Conservation (phyloP, 2,329 filamentous ascomycete species). For the Rachicladosporium sp. region DNA sequence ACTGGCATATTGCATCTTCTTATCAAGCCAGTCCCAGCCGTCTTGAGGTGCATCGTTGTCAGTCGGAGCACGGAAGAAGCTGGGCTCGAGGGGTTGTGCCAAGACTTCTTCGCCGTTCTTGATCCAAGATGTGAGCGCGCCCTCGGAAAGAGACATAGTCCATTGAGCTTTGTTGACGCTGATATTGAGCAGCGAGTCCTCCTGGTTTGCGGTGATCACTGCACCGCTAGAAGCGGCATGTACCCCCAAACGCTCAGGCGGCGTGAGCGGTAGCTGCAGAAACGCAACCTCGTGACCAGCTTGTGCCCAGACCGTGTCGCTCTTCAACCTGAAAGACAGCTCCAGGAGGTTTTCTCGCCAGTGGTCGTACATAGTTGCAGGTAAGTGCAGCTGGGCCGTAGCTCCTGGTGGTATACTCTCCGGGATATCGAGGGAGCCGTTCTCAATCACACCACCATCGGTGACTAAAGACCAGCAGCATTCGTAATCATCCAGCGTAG, state of each 20-base stretch:
- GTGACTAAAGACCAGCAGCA: conserved; percentile 10
- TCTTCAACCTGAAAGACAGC: conserved; percentile 22
- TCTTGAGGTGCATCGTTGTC: conserved; percentile 50
- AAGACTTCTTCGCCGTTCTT: conserved; percentile 13
- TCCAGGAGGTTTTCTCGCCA: conserved; percentile 11
- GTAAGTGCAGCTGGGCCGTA: conserved; percentile 10
- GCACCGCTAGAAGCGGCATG: background rate
- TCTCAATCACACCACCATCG: conserved; percentile 9
- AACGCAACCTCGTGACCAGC: conserved; percentile 26
- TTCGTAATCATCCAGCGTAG: conserved; percentile 25
- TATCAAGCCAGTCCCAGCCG: conserved; percentile 43
- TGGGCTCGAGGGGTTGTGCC: conserved; percentile 10
- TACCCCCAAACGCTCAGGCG: conserved; percentile 5
- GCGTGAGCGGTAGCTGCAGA: conserved; percentile 17
- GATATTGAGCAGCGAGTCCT: background rate
- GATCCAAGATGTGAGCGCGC: conserved; percentile 13
- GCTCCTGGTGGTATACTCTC: conserved; percentile 8
- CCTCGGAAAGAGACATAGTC: conserved; percentile 11
- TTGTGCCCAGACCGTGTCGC: conserved; percentile 20
- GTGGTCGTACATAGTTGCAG: background rate
- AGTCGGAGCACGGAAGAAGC: conserved; percentile 52
- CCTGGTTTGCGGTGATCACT: conserved; percentile 1
- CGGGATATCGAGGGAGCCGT: conserved; percentile 6
- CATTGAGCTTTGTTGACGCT: conserved; percentile 6
- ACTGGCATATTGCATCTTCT: conserved; percentile 11